Conservation (phyloP, 192 early-diverging fungal species). For the Entomortierella parvispora region DNA sequence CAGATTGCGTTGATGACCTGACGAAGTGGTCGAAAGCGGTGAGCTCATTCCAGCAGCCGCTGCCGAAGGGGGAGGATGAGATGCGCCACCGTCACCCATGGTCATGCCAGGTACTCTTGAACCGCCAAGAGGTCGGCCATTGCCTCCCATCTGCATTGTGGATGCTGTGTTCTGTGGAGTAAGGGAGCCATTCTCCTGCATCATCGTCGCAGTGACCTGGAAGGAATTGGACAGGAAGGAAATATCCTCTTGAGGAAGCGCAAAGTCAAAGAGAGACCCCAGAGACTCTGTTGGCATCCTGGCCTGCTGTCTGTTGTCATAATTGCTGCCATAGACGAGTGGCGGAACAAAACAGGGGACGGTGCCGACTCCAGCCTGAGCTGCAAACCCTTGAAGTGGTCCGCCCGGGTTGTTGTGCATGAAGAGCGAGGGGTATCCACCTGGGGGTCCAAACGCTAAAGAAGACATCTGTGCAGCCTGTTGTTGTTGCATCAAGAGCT, state of each 20-base stretch:
- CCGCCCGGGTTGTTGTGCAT: conserved; percentile 8
- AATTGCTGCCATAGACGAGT: conserved; percentile 44
- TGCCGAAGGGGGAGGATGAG: no score
- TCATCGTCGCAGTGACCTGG: conserved; percentile 41
- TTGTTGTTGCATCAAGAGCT: conserved; percentile 34
- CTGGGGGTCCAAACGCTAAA: conserved; percentile 31
- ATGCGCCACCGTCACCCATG: neutral
- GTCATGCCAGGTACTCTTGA: neutral
- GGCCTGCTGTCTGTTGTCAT: conserved; percentile 20
- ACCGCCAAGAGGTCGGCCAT: neutral
- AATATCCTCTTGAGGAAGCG: conserved; percentile 37
- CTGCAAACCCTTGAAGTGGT: neutral
- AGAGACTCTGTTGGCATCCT: conserved; percentile 36
- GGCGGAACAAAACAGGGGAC: conserved; percentile 17
- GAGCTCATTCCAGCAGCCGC: conserved; percentile 1
- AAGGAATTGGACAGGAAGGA: conserved; percentile 45
- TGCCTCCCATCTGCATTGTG: neutral
- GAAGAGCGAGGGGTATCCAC: conserved; percentile 4
- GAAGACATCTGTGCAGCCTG: conserved; percentile 29
- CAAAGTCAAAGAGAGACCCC: conserved; percentile 44
- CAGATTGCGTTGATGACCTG: no score
- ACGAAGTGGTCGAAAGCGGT: conserved; percentile 2
- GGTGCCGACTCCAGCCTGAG: neutral
- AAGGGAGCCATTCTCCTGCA: conserved; percentile 26
- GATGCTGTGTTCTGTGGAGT: neutral